Percentiles rank a stretch among this genome's conserved stretches.
Evolutionary conservation across 2,329 filamentous ascomycete genomes (phyloP).

Genomic region (Knufia petricola): DNA sequence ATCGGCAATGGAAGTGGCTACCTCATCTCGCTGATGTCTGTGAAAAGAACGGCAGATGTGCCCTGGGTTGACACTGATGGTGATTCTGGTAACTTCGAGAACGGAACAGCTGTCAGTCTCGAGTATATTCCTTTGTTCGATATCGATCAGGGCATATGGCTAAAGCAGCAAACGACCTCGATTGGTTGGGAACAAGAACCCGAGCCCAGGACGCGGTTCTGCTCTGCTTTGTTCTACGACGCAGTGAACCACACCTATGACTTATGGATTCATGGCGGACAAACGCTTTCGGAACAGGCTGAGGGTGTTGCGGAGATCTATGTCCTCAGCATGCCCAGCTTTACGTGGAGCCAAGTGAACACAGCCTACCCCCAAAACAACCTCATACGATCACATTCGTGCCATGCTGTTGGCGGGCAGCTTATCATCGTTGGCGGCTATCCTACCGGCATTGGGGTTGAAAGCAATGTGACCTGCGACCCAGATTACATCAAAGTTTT

Average conservation of each 20-base stretch:
- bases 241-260: constrained; percentile 5
- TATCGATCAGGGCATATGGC: constrained; percentile 1
- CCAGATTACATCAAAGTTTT: constrained; percentile 6
- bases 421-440: constrained; percentile 8
- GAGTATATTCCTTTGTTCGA: constrained; percentile 7
- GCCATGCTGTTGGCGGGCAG: constrained; percentile 9
- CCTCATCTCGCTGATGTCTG: constrained; percentile 6
- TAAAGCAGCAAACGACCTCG: constrained; percentile 1
- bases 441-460: not conserved
- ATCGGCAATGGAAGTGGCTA: constrained; percentile 4
- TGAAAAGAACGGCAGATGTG: not conserved
- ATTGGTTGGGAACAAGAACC: not conserved
- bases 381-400: constrained; percentile 4
- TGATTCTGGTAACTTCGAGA: not conserved
- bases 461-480: constrained; percentile 1
- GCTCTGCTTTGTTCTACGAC: constrained; percentile 6
- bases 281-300: not conserved
- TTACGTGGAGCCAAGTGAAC: constrained; percentile 2
- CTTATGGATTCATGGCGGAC: constrained; percentile 8
- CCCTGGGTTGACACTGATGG: constrained; percentile 1
- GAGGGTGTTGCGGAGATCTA: constrained; percentile 6
- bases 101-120: not conserved
- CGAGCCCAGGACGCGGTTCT: constrained; percentile 8
- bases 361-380: not conserved
- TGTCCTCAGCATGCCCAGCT: constrained; percentile 7